Evolutionary conservation across 768 basidiomycete genomes (phyloP), one percentile per base, ranked within the genome.

Genomic region (Xerocomus brunneocitrinus): DNA sequence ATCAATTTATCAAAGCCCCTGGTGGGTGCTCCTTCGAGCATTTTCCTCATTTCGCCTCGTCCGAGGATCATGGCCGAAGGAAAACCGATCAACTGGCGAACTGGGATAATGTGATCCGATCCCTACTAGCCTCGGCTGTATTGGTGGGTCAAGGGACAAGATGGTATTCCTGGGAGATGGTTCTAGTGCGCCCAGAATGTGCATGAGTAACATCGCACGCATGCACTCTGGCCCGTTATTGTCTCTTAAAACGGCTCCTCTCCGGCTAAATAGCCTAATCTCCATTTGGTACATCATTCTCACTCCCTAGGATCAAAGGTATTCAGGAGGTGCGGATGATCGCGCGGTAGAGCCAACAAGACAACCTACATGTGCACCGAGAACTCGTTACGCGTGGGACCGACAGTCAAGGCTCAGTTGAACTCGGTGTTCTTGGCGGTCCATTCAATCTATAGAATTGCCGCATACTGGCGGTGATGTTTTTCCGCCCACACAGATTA

Each of bases 241-340:
- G 74, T 87, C 34, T 85, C 81, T 8, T 81, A 83, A 35, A 80
- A 49, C 32, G 47, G 50, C 19, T 31, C 48, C 56, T 47, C 41
- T 10, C 43, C 52, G 46, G 72, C 62, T 42, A 40, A 45, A 38
- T 16, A 9, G 14, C 31, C 25, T 13, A 46, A 55, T 36, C 64
- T 54, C 64, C 61, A 63, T 66, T 63, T 61, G 27, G 53, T 24
- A 13, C 36, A 38, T 50, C 27, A 25, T 61, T 61, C 53, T 60
- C 61, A 57, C 46, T 56, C 39, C 34, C n/a, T 35, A 52, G 81
- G 84, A 83, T 58, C 84, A 85, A 60, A 79, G 84, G 83, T 7
- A 78, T 84, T 58, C 81, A 85, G 63, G 86, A 82, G 84, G 77
- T 76, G n/a, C 77, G 80, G 19, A 81, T 74, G 36, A 5, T 72